Percentiles rank a stretch among this genome's conserved stretches.
phyloP scores from a whole-genome alignment of 371 early-diverging fungal species.

The Mortierella sp. region DNA sequence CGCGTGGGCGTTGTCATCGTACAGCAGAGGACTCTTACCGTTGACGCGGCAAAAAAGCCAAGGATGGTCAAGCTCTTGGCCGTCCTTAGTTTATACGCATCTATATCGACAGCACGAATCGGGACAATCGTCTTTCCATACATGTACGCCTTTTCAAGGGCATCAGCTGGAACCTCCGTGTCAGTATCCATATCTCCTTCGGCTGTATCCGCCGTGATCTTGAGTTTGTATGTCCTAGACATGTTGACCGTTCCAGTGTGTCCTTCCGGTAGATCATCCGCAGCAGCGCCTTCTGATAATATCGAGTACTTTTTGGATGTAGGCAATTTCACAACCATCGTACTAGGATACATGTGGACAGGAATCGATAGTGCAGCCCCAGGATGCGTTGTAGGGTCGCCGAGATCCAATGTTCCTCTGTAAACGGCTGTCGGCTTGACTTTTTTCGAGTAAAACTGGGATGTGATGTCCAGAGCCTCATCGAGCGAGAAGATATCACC shows the following conservation, averaged over 20 bases:
- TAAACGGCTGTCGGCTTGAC: slow-evolving; percentile 68
- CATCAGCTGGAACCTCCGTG: slow-evolving; percentile 56
- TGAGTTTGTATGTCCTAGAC: slow-evolving; percentile 59
- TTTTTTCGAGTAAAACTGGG: slow-evolving; percentile 60
- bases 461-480: slow-evolving; percentile 62
- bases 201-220: slow-evolving; percentile 30
- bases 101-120: slow-evolving; percentile 68
- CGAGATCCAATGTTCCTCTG: slow-evolving; percentile 66
- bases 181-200: slow-evolving; percentile 48
- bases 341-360: slow-evolving; percentile 67
- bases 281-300: slow-evolving; percentile 55
- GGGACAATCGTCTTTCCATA: slow-evolving; percentile 79
- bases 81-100: slow-evolving; percentile 64
- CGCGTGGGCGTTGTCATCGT: too few species aligned
- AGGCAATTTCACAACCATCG: slow-evolving; percentile 61
- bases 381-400: slow-evolving; percentile 56
- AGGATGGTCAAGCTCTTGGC: slow-evolving; percentile 69
- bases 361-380: slow-evolving; percentile 60
- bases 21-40: slow-evolving; percentile 43
- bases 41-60: slow-evolving; percentile 60
- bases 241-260: slow-evolving; percentile 60
- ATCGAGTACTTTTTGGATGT: slow-evolving; percentile 70
- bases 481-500: slow-evolving; percentile 56
- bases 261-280: slow-evolving; percentile 33
- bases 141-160: slow-evolving; percentile 70